Conservation (phyloP, 1,284 basidiomycete species). For the Salmacisia buchloeana region DNA sequence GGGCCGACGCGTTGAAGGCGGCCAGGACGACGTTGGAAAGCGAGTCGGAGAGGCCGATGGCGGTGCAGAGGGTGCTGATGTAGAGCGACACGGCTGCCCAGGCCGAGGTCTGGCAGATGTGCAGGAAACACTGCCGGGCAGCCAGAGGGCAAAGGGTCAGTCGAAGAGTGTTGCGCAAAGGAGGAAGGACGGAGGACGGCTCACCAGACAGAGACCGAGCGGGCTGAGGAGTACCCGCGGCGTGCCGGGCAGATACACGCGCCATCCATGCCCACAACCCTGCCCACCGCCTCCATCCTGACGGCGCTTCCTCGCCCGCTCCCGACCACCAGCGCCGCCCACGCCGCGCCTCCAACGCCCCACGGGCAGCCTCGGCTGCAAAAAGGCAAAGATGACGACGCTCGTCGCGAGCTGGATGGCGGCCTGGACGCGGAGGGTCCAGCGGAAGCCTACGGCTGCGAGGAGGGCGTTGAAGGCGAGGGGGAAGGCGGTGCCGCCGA, state of each 20-base stretch:
- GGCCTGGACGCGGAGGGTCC: constrained; percentile 31
- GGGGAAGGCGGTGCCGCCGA: constrained; percentile 28
- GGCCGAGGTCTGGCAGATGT: constrained; percentile 24
- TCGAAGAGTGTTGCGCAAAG: neutral
- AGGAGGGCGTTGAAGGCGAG: constrained; percentile 23
- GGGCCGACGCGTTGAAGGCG: constrained; percentile 34
- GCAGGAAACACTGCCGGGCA: neutral
- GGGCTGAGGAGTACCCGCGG: neutral
- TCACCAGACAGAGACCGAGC: neutral
- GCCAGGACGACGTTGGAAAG: constrained; percentile 32
- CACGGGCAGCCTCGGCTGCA: neutral
- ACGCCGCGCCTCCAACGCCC: neutral
- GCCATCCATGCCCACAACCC: too few species aligned
- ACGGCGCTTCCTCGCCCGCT: too few species aligned
- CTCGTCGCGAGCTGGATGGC: constrained; percentile 5
- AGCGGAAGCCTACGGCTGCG: constrained; percentile 23
- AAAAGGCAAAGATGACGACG: neutral
- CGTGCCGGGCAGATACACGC: neutral
- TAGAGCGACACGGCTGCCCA: constrained; percentile 38
- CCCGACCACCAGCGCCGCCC: too few species aligned
- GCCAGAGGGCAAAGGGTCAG: neutral
- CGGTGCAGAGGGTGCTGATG: constrained; percentile 27
- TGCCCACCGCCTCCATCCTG: too few species aligned
- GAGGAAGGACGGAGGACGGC: neutral
- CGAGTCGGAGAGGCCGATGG: constrained; percentile 27